Evolutionary conservation across 2,329 filamentous ascomycete species (phyloP).

Genomic region (Trichoderma sp.): DNA sequence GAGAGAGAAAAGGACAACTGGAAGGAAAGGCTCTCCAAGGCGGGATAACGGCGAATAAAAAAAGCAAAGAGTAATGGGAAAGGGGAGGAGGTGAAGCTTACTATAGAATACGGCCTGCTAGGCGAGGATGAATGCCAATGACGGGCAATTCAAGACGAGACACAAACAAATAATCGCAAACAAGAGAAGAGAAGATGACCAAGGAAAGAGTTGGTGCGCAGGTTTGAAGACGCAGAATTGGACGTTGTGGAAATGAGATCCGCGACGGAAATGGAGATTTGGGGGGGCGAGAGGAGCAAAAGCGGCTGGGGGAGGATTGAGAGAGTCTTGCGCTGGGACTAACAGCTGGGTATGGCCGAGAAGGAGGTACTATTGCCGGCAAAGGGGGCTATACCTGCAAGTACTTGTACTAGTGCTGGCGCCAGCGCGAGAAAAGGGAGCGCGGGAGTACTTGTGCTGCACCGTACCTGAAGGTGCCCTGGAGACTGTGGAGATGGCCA

Average conservation of each 20-base stretch:
- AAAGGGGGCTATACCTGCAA: constrained; percentile 14
- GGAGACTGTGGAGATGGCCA: constrained; percentile 23
- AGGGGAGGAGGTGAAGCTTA: constrained; percentile 5
- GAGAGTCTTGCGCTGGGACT: constrained; percentile 15
- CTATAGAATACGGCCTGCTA: constrained; percentile 28
- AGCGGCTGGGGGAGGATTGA: constrained; percentile 28
- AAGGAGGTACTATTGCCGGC: constrained; percentile 26
- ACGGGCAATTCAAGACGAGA: constrained; percentile 29
- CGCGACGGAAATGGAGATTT: constrained; percentile 30
- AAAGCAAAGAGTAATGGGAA: constrained; percentile 5
- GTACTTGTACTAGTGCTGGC: constrained; percentile 22
- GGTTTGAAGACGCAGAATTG: constrained; percentile 25
- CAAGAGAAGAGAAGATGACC: constrained; percentile 30
- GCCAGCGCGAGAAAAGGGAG: constrained; percentile 22
- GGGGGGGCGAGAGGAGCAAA: constrained; percentile 26
- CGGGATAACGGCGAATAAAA: neutral
- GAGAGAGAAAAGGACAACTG: constrained; percentile 12
- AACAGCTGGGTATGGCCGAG: constrained; percentile 20
- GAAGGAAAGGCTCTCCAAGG: constrained; percentile 4
- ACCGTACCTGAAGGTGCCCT: constrained; percentile 26
- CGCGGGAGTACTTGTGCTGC: constrained; percentile 20
- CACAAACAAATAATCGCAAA: constrained; percentile 30
- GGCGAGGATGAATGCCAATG: constrained; percentile 31
- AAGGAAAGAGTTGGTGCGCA: constrained; percentile 29
- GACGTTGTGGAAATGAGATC: constrained; percentile 30